Evolutionary conservation across 1,284 basidiomycete species (phyloP), one percentile per base, ranked within the genome.

Genomic region (Ustilago nuda): DNA sequence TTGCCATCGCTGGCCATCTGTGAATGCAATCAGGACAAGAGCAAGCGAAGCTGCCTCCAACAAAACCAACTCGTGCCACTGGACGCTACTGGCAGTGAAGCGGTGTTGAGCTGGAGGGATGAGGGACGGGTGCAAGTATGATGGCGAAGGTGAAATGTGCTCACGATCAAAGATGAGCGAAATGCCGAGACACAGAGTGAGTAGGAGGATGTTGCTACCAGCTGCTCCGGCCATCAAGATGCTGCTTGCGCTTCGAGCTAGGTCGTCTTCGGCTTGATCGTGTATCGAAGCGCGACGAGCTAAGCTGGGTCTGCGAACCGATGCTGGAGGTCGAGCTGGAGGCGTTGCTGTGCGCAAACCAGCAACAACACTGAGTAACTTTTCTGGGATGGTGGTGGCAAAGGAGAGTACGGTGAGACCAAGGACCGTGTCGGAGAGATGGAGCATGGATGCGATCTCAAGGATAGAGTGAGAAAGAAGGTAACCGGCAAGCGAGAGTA

Each of bases 301-400:
- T 30, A 64, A 58, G 56, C 62, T 67, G 39, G 71, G 61, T 35
- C 54, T 54, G 15, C 61, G 65, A 8, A 37, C 27, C 13, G 61
- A 41, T 19, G 61, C n/a, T 30, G 65, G 57, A 23, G 61, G 65
- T 56, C 50, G 35, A 2, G 43, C 23, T n/a, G 56, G 13, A n/a
- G 54, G 27, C 0, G 57, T 6, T 15, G 63, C 67, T 11, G 67
- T 54, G 8, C 62, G 62, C 3, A 69, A 64, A 2, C 82, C 85
- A 6, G 72, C 76, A 45, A 83, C 71, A 51, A 81, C 69, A 11
- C 82, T 81, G 11, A 86, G 79, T 19, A 82, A 58, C 66, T 86
- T 86, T 43, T 85, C 85, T 0, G 85, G 85, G 8, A 86, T 56
- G 15, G 85, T 86, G 9, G 85, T 86, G 1, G 81, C 80, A 41